Evolutionary conservation across 129 eudicot species (phyloP).

Genomic region (Daucus carota): DNA sequence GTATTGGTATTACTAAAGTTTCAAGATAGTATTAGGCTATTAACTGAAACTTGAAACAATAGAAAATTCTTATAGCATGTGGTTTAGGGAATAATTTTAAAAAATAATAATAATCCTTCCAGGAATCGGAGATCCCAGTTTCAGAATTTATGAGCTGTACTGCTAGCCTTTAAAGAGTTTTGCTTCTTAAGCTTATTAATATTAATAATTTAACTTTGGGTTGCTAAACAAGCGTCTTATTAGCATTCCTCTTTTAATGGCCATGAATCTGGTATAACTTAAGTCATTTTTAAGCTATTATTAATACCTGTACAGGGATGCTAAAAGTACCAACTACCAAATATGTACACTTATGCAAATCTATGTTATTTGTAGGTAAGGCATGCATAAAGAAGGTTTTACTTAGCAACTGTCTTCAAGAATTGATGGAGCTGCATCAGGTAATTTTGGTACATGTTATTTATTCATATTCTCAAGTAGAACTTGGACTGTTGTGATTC

Average conservation of each 20-base stretch:
- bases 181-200: neutral
- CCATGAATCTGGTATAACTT: neutral
- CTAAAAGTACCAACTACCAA: neutral
- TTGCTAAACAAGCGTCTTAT: neutral
- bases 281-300: neutral
- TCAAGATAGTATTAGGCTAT: too few relatives aligned
- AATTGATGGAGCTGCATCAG: constrained; percentile 97
- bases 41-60: too few relatives aligned
- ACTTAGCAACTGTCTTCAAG: constrained; percentile 96
- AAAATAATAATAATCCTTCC: too few relatives aligned
- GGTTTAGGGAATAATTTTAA: neutral
- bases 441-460: constrained; percentile 28
- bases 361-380: constrained; percentile 52
- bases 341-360: neutral
- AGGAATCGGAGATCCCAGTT: neutral
- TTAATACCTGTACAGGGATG: neutral
- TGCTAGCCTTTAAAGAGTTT: neutral
- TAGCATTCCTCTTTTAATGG: neutral
- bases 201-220: neutral
- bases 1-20: too few relatives aligned
- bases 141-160: neutral
- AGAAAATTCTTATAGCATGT: too few relatives aligned
- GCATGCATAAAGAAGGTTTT: constrained; percentile 98
- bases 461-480: neutral
- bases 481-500: neutral